Evolutionary conservation across 2,329 filamentous ascomycete species (phyloP).

Genomic region (Xylaria sp.): DNA sequence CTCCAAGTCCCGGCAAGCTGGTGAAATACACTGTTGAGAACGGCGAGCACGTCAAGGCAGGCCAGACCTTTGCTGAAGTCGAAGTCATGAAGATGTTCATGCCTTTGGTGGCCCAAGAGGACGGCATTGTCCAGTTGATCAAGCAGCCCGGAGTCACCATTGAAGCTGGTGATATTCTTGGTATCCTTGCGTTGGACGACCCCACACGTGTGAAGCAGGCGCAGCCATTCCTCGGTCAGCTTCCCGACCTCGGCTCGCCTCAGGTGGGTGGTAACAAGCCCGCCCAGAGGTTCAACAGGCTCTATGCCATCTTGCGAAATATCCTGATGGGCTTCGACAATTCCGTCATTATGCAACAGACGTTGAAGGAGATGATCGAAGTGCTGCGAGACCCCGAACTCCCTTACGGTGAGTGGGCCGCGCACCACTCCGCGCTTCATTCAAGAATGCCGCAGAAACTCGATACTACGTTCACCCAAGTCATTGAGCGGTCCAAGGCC

Average conservation of each 20-base stretch:
- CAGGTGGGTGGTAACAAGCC: constrained; percentile 91
- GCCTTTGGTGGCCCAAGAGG: constrained; percentile 93
- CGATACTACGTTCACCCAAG: constrained; percentile 81
- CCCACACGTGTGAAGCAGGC: constrained; percentile 97
- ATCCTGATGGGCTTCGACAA: constrained; percentile 96
- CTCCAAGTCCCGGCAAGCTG: constrained; percentile 94
- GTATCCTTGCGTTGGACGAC: constrained; percentile 94
- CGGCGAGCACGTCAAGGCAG: constrained; percentile 89
- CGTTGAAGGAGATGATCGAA: constrained; percentile 87
- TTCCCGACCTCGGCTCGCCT: constrained; percentile 86
- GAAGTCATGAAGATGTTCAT: constrained; percentile 99
- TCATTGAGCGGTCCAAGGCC: constrained; percentile 83
- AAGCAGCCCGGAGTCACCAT: constrained; percentile 99
- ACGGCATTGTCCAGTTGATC: constrained; percentile 96
- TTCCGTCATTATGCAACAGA: constrained; percentile 91
- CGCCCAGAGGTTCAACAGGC: constrained; percentile 82
- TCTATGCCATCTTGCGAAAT: constrained; percentile 82
- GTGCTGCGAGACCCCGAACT: constrained; percentile 90
- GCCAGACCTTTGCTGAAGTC: constrained; percentile 93
- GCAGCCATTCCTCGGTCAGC: constrained; percentile 89
- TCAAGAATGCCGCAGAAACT: constrained; percentile 96
- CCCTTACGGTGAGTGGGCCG: constrained; percentile 95
- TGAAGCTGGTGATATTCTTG: constrained; percentile 97
- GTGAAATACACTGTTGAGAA: constrained; percentile 98
- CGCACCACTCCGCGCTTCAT: constrained; percentile 95